These are phyloP conservation scores for Wickerhamomyces sp. DNA, from an alignment of 1,139 yeast species.

Conservation along the genomic window DNA sequence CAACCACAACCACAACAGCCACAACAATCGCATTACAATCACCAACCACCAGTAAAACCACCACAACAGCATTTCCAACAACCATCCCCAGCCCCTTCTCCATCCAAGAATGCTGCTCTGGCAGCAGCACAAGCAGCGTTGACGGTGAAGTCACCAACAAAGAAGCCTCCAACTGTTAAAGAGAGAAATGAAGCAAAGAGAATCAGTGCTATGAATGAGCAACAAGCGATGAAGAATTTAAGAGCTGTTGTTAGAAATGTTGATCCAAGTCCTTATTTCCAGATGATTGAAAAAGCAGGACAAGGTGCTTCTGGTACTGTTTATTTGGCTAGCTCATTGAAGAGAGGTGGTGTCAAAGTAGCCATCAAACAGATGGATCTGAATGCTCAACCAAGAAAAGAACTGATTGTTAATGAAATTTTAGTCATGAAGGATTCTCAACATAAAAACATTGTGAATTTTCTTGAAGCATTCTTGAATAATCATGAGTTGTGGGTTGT, in stretches of 20 bases:
- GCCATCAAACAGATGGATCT: constrained; percentile 97
- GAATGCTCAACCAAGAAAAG: constrained; percentile 90
- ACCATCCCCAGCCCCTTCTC: constrained; percentile 7
- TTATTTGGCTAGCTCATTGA: constrained; percentile 72
- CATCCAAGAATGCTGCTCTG: constrained; percentile 23
- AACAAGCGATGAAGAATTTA: constrained; percentile 79
- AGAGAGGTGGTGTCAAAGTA: constrained; percentile 46
- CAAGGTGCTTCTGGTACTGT: constrained; percentile 99
- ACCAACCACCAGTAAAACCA: constrained; percentile 5
- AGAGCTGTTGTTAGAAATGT: constrained; percentile 75
- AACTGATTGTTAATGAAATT: constrained; percentile 88
- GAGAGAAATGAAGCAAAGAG: constrained; percentile 53
- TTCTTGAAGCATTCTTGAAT: constrained; percentile 79
- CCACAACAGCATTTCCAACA: constrained; percentile 21
- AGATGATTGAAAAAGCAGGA: constrained; percentile 93
- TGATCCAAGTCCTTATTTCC: constrained; percentile 83
- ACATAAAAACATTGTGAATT: constrained; percentile 91
- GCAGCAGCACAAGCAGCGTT: constrained; percentile 27
- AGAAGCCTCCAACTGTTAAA: constrained; percentile 29
- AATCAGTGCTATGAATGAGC: constrained; percentile 72
- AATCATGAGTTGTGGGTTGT: constrained; percentile 77
- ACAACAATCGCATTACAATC: constrained; percentile 7
- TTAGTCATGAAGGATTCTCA: constrained; percentile 91
- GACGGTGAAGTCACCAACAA: constrained; percentile 21
- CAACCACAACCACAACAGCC: constrained; percentile 11